Evolutionary conservation across 345 rosid genomes (phyloP).

Genomic region (Eucalyptus paniculata): DNA sequence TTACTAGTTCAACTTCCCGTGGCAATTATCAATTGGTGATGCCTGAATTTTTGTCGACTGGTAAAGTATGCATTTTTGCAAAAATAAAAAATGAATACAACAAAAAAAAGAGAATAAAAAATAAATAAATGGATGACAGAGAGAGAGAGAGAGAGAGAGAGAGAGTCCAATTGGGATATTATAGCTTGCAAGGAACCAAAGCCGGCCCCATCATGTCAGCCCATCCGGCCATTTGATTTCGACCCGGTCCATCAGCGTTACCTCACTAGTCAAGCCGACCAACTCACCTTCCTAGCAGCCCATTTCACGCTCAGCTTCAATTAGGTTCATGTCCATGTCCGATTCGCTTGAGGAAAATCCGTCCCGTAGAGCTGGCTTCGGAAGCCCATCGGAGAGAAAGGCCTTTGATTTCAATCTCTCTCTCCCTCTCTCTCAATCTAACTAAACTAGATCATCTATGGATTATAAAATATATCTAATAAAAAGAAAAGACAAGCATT

Average conservation of each 20-base stretch:
- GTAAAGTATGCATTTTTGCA: too few relatives aligned
- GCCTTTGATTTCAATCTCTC: background rate
- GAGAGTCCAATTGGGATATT: background rate
- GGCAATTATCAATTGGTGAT: background rate
- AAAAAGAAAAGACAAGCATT: background rate
- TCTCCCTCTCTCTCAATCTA: background rate
- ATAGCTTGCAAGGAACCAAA: background rate
- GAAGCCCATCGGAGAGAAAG: background rate
- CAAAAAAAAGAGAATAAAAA: too few relatives aligned
- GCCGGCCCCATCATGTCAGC: background rate
- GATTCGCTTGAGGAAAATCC: background rate
- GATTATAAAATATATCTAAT: background rate
- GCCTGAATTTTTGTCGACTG: background rate
- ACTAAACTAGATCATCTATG: background rate
- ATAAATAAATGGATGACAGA: too few relatives aligned
- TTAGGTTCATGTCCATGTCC: background rate
- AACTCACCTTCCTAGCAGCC: background rate
- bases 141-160: background rate
- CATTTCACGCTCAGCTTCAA: background rate
- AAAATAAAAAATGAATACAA: too few relatives aligned
- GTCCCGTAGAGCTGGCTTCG: background rate
- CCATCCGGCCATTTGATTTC: background rate
- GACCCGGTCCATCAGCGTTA: background rate
- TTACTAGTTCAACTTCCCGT: background rate
- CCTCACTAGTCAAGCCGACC: background rate